These are phyloP conservation scores for Ploettnerulaceae sp. DNA, from an alignment of 2,329 filamentous ascomycete genomes.

Conservation along the genomic window DNA sequence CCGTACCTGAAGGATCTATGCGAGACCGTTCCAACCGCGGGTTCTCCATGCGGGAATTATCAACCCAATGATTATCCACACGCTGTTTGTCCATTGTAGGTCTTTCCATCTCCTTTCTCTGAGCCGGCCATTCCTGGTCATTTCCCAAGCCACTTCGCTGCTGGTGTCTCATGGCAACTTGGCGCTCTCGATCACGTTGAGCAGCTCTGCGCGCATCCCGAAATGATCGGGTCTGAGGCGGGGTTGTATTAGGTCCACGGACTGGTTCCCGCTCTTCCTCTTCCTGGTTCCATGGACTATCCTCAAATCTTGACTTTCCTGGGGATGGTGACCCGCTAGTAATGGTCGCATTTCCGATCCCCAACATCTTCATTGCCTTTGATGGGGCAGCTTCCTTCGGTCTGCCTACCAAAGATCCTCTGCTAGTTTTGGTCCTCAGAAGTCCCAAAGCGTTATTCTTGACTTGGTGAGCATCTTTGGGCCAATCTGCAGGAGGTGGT, in stretches of 20 bases:
- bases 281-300: conserved; percentile 25
- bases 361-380: conserved; percentile 59
- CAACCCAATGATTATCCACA: conserved; percentile 2
- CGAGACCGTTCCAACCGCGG: background rate
- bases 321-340: conserved; percentile 38
- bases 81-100: conserved; percentile 2
- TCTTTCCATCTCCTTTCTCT: conserved; percentile 15
- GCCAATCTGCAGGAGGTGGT: conserved; percentile 33
- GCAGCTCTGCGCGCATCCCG: conserved; percentile 31
- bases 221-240: conserved; percentile 29
- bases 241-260: conserved; percentile 10
- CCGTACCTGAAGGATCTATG: background rate
- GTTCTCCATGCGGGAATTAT: background rate
- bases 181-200: conserved; percentile 31
- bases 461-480: conserved; percentile 31
- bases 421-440: conserved; percentile 61
- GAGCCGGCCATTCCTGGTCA: conserved; percentile 19
- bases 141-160: conserved; percentile 15
- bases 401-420: conserved; percentile 55
- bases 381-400: conserved; percentile 38
- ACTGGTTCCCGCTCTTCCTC: conserved; percentile 25
- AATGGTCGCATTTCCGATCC: conserved; percentile 44
- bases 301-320: conserved; percentile 33
- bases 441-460: conserved; percentile 57
- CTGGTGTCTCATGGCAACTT: conserved; percentile 27